These are phyloP conservation scores for Suillus paluster DNA, from an alignment of 768 basidiomycete species.

Conservation along the genomic window DNA sequence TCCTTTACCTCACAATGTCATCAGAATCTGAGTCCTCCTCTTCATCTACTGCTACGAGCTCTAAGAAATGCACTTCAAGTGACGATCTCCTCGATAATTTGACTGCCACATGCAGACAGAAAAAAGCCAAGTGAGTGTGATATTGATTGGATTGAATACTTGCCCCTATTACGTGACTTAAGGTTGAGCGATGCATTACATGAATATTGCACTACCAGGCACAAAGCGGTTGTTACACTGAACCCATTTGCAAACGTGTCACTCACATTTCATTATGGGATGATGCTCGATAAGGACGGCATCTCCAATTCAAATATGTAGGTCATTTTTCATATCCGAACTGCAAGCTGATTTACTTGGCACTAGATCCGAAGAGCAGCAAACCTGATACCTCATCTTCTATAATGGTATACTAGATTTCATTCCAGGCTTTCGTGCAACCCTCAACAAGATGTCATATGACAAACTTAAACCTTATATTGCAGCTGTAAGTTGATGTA, in stretches of 20 bases:
- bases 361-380: constrained; percentile 1
- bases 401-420: not conserved
- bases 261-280: not conserved
- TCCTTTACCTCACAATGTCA: too few relatives aligned
- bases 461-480: not conserved
- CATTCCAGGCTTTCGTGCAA: not conserved
- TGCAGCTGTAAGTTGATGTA: not conserved
- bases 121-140: not conserved
- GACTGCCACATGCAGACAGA: not conserved
- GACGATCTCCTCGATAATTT: not conserved
- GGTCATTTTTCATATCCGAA: too few relatives aligned
- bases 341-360: not conserved
- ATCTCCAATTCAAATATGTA: not conserved
- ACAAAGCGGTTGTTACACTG: not conserved
- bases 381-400: not conserved
- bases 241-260: not conserved
- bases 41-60: too few relatives aligned
- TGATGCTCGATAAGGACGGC: not conserved
- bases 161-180: not conserved
- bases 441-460: not conserved
- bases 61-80: not conserved
- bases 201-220: not conserved
- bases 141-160: not conserved
- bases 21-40: not conserved
- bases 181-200: not conserved